Percentiles rank a stretch among this genome's conserved stretches.
These are phyloP conservation scores for Lecanosticta acicola DNA, from an alignment of 2,329 filamentous ascomycete species.

Conservation along the genomic window DNA sequence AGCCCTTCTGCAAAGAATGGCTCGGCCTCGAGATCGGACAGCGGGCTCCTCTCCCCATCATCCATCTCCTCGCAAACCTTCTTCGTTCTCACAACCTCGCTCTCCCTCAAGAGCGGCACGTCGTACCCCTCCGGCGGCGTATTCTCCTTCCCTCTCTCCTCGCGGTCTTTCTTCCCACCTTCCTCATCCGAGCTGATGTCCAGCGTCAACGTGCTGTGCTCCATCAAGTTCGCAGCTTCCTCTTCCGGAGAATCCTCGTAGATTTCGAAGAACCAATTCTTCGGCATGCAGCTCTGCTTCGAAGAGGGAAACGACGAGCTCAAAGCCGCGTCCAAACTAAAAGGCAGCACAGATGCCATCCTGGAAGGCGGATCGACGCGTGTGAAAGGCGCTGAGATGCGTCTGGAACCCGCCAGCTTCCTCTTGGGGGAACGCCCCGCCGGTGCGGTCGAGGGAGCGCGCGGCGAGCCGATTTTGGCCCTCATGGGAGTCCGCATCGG, in stretches of 20 bases:
- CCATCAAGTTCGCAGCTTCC: conserved; percentile 85
- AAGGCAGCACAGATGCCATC: conserved; percentile 53
- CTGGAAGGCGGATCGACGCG: conserved; percentile 67
- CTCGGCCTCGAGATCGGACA: conserved; percentile 34
- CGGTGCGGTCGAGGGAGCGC: conserved; percentile 51
- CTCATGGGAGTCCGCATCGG: conserved; percentile 34
- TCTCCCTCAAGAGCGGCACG: conserved; percentile 24
- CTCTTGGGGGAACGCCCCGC: conserved; percentile 73
- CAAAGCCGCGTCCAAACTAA: conserved; percentile 79
- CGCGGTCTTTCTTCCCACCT: conserved; percentile 51
- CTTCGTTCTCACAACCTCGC: conserved; percentile 28
- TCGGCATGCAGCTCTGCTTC: conserved; percentile 52
- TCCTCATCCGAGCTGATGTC: conserved; percentile 90
- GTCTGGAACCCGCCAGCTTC: conserved; percentile 61
- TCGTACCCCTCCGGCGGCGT: conserved; percentile 61
- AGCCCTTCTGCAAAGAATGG: conserved; percentile 33
- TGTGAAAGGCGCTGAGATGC: conserved; percentile 57
- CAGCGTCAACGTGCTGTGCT: conserved; percentile 79
- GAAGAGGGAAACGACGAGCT: conserved; percentile 63
- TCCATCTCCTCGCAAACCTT: conserved; percentile 31
- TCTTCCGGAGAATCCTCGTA: conserved; percentile 88
- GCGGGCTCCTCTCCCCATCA: conserved; percentile 30
- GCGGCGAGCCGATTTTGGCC: conserved; percentile 39
- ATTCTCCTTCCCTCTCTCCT: conserved; percentile 80
- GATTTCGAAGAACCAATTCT: conserved; percentile 84